Evolutionary conservation across 441 rosid genomes (phyloP).

Genomic region (Capsella rubella): DNA sequence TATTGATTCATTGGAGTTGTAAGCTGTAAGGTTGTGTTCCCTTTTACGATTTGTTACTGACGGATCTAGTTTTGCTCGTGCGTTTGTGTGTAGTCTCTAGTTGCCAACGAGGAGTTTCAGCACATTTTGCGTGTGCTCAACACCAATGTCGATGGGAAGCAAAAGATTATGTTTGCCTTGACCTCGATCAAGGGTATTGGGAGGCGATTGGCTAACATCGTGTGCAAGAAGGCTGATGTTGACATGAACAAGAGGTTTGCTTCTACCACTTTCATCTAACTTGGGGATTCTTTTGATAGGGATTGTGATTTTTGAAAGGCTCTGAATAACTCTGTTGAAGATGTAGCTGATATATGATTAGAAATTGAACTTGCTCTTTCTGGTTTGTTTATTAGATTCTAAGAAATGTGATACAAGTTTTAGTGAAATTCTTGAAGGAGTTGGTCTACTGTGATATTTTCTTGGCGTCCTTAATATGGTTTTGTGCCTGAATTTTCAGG

Average conservation of each 20-base stretch:
- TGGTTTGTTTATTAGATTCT: not conserved
- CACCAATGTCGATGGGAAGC: conserved; percentile 88
- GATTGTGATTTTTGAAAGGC: not conserved
- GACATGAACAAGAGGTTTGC: conserved; percentile 85
- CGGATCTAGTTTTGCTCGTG: not conserved
- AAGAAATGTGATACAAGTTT: not conserved
- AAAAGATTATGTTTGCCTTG: conserved; percentile 81
- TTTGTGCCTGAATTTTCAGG: conserved; percentile 45
- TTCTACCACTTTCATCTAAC: not conserved
- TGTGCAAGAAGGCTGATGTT: conserved; percentile 88
- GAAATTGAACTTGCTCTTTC: not conserved
- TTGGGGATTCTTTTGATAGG: not conserved
- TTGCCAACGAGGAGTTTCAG: conserved; percentile 78
- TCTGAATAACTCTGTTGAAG: not conserved
- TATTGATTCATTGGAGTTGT: conserved; percentile 1
- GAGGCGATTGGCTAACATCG: conserved; percentile 84
- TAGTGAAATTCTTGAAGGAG: not conserved
- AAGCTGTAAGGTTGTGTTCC: not conserved
- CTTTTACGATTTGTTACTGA: not conserved
- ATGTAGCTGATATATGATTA: not conserved
- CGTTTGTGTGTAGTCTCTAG: conserved; percentile 59
- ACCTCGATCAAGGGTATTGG: conserved; percentile 90
- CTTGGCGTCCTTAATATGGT: not conserved
- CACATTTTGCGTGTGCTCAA: conserved; percentile 85
- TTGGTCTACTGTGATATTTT: not conserved